A percentile compares a stretch with the other conserved stretches of the same genome.
Conservation (phyloP, 2,329 filamentous ascomycete species). For the Incumbomyces delicatus region DNA sequence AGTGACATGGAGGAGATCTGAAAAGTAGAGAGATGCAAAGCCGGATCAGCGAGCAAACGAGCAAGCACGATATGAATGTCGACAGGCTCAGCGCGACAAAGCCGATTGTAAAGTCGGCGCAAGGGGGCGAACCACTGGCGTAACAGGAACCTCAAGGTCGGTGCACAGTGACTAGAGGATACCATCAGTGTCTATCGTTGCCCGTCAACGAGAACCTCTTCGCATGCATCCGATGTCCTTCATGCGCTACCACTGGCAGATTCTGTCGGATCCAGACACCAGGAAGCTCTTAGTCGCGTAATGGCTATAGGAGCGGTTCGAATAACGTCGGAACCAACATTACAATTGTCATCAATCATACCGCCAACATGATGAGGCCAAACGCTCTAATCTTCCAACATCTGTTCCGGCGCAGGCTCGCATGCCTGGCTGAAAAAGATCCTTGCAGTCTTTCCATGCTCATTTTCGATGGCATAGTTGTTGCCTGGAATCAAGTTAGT, state of each 20-base stretch:
- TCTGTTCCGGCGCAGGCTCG: slow-evolving; percentile 26
- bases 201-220: too few relatives aligned
- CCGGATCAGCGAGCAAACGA: not conserved
- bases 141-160: not conserved
- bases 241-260: too few relatives aligned
- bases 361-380: not conserved
- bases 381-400: not conserved
- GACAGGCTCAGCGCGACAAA: not conserved
- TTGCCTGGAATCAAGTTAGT: slow-evolving; percentile 53
- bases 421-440: slow-evolving; percentile 92
- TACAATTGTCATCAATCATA: not conserved
- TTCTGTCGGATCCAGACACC: too few relatives aligned
- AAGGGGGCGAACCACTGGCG: too few relatives aligned
- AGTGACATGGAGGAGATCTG: slow-evolving; percentile 47
- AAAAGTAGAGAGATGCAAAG: too few relatives aligned
- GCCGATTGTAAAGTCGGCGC: not conserved
- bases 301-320: too few relatives aligned
- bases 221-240: too few relatives aligned
- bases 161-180: too few relatives aligned
- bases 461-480: slow-evolving; percentile 83
- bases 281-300: too few relatives aligned
- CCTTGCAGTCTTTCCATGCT: slow-evolving; percentile 52
- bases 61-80: not conserved
- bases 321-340: not conserved
- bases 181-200: too few relatives aligned